These are phyloP conservation scores for Zizania palustris DNA, from an alignment of 202 grass and related monocot species.

Conservation along the genomic window DNA sequence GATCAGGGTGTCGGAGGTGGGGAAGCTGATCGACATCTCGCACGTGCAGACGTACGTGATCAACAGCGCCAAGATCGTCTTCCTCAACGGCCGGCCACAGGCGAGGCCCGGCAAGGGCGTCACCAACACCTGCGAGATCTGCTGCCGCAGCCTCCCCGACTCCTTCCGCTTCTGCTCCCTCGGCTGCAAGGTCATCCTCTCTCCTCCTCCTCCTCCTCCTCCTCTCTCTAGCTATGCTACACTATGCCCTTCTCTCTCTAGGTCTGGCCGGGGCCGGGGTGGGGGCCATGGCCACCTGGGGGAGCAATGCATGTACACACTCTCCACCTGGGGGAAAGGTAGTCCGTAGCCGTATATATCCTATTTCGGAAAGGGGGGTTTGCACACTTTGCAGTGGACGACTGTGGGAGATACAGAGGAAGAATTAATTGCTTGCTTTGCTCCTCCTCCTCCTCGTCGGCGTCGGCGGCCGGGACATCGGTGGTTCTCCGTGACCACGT, in stretches of 20 bases:
- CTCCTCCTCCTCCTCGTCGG: too few species aligned
- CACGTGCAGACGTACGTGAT: constrained; percentile 91
- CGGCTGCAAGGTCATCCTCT: constrained; percentile 66
- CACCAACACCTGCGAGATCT: constrained; percentile 83
- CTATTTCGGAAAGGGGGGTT: too few species aligned
- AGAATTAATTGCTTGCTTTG: too few species aligned
- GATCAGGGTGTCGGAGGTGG: constrained; percentile 81
- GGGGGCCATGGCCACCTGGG: background rate
- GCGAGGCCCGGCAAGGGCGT: constrained; percentile 74
- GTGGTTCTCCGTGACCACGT: too few species aligned
- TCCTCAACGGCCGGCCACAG: constrained; percentile 84
- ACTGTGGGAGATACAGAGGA: too few species aligned
- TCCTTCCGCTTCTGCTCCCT: constrained; percentile 86
- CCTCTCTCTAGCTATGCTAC: too few species aligned
- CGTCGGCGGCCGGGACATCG: too few species aligned
- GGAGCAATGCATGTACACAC: background rate
- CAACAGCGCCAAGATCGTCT: constrained; percentile 92
- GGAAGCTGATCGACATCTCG: constrained; percentile 85
- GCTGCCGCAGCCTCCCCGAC: constrained; percentile 79
- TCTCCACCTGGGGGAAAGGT: too few species aligned
- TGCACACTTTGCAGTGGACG: too few species aligned
- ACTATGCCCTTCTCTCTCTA: background rate
- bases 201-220: background rate
- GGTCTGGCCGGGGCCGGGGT: background rate
- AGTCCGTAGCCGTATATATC: too few species aligned